Evolutionary conservation across 371 early-diverging fungal genomes (phyloP).

Genomic region (Saksenaea vasiformis): DNA sequence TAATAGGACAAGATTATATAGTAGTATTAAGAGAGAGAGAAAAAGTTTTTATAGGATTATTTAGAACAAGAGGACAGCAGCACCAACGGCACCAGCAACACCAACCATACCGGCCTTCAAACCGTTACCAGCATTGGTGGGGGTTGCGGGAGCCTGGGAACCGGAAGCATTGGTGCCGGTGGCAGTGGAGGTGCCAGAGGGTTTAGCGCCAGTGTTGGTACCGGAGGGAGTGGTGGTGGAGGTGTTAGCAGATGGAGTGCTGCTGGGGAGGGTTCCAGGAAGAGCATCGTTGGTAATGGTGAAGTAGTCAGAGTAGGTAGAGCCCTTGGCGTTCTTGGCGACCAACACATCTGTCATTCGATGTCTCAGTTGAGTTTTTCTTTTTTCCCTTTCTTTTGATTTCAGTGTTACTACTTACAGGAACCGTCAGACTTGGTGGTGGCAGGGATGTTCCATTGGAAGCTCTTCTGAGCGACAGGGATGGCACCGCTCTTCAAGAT

Average conservation of each 20-base stretch:
- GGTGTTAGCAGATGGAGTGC: background rate
- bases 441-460: conserved; percentile 10
- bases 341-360: background rate
- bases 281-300: background rate
- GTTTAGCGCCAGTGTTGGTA: background rate
- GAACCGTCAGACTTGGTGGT: background rate
- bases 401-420: conserved; percentile 6
- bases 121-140: background rate
- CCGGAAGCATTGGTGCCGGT: background rate
- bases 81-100: conserved; percentile 2
- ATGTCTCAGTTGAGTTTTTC: background rate
- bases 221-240: background rate
- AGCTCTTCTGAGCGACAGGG: background rate
- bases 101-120: conserved; percentile 1
- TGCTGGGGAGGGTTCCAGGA: background rate
- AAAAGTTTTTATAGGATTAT: background rate
- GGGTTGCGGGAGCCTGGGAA: background rate
- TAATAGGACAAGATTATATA: conserved; percentile 4
- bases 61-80: background rate
- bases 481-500: background rate
- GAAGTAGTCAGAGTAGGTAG: background rate
- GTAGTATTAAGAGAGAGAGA: background rate
- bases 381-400: too few species aligned
- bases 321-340: background rate
- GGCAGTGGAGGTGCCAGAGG: background rate